A percentile compares a stretch with the other conserved stretches of the same genome.
Evolutionary conservation across 2,329 filamentous ascomycete species (phyloP).

Genomic region (Cordyceps tenuipes): DNA sequence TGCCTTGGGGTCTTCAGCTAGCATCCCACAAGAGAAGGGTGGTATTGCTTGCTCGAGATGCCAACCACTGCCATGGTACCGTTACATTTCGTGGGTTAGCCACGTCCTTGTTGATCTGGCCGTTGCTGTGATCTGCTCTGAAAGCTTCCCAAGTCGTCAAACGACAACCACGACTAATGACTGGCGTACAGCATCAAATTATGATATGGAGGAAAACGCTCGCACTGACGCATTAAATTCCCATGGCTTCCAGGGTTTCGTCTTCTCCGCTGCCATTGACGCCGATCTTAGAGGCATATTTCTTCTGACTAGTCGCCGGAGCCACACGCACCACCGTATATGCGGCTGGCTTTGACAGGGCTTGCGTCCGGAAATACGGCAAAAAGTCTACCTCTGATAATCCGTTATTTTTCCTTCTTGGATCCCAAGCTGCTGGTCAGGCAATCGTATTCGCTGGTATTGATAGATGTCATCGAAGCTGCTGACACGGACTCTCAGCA

Average conservation of each 20-base stretch:
- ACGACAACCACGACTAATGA: not conserved
- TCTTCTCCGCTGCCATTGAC: not conserved
- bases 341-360: not conserved
- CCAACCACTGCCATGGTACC: not conserved
- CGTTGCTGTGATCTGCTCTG: not conserved
- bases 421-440: not conserved
- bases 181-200: too few relatives aligned
- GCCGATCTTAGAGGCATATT: not conserved
- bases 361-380: constrained; percentile 3
- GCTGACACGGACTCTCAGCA: not conserved
- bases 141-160: not conserved
- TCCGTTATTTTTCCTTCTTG: not conserved
- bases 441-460: not conserved
- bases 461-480: not conserved
- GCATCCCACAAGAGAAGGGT: not conserved
- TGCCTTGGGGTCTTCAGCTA: not conserved
- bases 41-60: not conserved
- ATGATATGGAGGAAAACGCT: not conserved
- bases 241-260: not conserved
- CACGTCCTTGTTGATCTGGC: not conserved
- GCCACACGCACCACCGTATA: not conserved
- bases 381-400: constrained; percentile 6
- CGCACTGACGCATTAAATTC: too few relatives aligned
- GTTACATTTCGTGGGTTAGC: not conserved
- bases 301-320: not conserved